phyloP scores from a whole-genome alignment of 495 filamentous ascomycete genomes.

The Penicillium cataractarum region DNA sequence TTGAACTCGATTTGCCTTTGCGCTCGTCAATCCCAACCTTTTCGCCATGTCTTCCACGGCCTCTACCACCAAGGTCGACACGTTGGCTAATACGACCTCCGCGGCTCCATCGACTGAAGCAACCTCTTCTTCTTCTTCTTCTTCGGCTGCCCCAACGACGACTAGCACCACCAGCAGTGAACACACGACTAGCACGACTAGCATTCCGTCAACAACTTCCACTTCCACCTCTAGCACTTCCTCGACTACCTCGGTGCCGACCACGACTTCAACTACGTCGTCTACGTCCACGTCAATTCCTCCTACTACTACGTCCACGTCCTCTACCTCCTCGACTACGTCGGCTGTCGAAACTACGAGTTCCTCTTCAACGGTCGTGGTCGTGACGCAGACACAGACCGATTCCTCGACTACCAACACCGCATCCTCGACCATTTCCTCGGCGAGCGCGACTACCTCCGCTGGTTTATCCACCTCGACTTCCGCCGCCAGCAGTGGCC shows the following conservation, averaged over 20 bases:
- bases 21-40: background rate
- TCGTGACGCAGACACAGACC: constrained; percentile 4
- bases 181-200: background rate
- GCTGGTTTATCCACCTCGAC: constrained; percentile 30
- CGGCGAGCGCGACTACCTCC: constrained; percentile 34
- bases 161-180: background rate
- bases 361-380: background rate
- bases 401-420: constrained; percentile 7
- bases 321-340: constrained; percentile 22
- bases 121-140: background rate
- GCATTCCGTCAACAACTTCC: constrained; percentile 9
- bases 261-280: constrained; percentile 16
- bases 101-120: background rate
- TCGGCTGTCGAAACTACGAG: constrained; percentile 11
- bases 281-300: constrained; percentile 16
- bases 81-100: background rate
- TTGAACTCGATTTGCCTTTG: background rate
- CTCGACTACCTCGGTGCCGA: constrained; percentile 27
- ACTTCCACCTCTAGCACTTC: constrained; percentile 21
- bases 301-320: constrained; percentile 20
- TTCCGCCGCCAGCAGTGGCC: constrained; percentile 37
- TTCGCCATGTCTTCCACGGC: background rate
- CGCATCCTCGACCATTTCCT: constrained; percentile 32
- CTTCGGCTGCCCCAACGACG: background rate
- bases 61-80: background rate